phyloP scores from a whole-genome alignment of 2,329 filamentous ascomycete genomes.

The Albifimbria verrucaria region DNA sequence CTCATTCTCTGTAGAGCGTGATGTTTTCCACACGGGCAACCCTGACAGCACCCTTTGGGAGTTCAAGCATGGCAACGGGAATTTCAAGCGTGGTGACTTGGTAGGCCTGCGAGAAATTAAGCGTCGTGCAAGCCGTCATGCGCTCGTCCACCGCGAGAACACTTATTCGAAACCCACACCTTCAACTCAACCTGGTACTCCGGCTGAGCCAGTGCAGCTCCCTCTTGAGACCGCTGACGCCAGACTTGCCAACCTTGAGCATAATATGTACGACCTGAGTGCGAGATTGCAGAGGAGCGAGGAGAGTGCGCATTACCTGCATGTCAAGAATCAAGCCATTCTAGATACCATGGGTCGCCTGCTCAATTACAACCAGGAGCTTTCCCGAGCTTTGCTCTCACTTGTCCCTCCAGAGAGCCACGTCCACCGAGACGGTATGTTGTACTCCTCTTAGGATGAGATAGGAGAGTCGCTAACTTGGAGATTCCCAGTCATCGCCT shows the following conservation, averaged over 20 bases:
- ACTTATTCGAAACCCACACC: slow-evolving; percentile 70
- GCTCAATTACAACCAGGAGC: slow-evolving; percentile 76
- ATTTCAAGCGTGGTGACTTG: slow-evolving; percentile 92
- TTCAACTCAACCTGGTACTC: slow-evolving; percentile 74
- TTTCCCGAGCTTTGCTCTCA: slow-evolving; percentile 71
- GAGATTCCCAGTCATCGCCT: slow-evolving; percentile 42
- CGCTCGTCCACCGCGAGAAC: slow-evolving; percentile 90
- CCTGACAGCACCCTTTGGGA: slow-evolving; percentile 96
- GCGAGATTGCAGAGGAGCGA: slow-evolving; percentile 75
- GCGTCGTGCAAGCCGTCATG: slow-evolving; percentile 86
- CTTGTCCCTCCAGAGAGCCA: slow-evolving; percentile 74
- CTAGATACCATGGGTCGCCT: slow-evolving; percentile 74
- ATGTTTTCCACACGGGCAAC: slow-evolving; percentile 93
- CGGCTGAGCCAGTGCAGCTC: slow-evolving; percentile 72
- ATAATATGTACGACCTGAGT: slow-evolving; percentile 77
- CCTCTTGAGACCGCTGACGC: slow-evolving; percentile 73
- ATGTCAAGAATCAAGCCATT: slow-evolving; percentile 75
- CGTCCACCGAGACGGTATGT: slow-evolving; percentile 78
- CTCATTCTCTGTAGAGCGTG: slow-evolving; percentile 66
- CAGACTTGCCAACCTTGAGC: slow-evolving; percentile 72
- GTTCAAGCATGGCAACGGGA: slow-evolving; percentile 97
- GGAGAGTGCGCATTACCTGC: slow-evolving; percentile 76
- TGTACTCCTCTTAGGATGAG: slow-evolving; percentile 8
- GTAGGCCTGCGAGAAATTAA: slow-evolving; percentile 93
- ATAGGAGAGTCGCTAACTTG: too few relatives aligned